phyloP scores from a whole-genome alignment of 2,329 filamentous ascomycete species.

The Beauveria australis region DNA sequence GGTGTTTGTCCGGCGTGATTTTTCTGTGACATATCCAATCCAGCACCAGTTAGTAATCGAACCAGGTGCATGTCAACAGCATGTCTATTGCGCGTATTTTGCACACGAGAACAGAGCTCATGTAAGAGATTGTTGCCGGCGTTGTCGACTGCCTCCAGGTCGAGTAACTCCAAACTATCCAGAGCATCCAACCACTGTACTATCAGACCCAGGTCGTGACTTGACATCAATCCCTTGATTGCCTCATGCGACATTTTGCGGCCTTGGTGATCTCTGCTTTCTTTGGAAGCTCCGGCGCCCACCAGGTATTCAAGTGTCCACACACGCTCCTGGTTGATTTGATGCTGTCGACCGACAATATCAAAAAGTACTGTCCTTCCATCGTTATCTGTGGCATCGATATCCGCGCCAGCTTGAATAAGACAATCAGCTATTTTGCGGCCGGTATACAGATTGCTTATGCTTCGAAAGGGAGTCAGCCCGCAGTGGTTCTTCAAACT shows the following conservation, averaged over 20 bases:
- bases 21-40: neutral
- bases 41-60: neutral
- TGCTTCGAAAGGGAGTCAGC: neutral
- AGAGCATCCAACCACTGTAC: neutral
- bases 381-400: neutral
- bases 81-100: neutral
- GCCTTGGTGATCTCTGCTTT: neutral
- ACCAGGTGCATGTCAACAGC: neutral
- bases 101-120: neutral
- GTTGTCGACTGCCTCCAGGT: neutral
- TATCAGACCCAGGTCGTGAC: neutral
- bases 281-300: neutral
- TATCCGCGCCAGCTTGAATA: neutral
- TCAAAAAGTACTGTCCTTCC: neutral
- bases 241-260: neutral
- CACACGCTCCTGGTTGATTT: neutral
- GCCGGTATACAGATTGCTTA: neutral
- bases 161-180: neutral
- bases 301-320: neutral
- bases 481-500: constrained; percentile 1
- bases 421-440: neutral
- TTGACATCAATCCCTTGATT: neutral
- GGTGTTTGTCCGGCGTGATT: constrained; percentile 1
- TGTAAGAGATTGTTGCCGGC: constrained; percentile 1
- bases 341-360: neutral